These are phyloP conservation scores for Xeromyces bisporus DNA, from an alignment of 495 filamentous ascomycete genomes.

Conservation along the genomic window DNA sequence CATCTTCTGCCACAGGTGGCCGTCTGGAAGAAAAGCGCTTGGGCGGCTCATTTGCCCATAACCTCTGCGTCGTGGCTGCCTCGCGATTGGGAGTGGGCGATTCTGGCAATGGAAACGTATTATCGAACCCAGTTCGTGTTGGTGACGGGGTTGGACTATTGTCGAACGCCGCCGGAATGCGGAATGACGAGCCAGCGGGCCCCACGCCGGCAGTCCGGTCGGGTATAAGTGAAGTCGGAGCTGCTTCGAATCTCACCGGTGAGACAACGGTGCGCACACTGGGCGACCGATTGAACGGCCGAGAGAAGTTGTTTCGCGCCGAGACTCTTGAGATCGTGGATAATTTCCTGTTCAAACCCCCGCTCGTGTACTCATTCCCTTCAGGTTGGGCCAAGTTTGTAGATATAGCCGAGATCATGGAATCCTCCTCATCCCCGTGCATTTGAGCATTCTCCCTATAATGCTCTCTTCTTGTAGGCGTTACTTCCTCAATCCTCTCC, in stretches of 20 bases:
- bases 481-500: constrained; percentile 18
- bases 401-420: constrained; percentile 8
- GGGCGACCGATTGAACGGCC: constrained; percentile 19
- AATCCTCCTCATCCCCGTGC: constrained; percentile 23
- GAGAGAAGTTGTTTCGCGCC: constrained; percentile 20
- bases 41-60: constrained; percentile 17
- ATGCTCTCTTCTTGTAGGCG: constrained; percentile 26
- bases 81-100: constrained; percentile 17
- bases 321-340: constrained; percentile 4
- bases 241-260: constrained; percentile 4
- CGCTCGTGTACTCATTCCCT: neutral
- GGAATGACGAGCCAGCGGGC: neutral
- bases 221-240: neutral
- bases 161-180: no score
- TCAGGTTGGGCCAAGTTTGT: constrained; percentile 2
- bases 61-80: constrained; percentile 6
- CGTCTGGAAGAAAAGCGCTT: constrained; percentile 17
- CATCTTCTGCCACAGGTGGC: constrained; percentile 13
- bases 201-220: neutral
- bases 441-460: constrained; percentile 45
- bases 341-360: constrained; percentile 1
- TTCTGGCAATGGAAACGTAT: constrained; percentile 10
- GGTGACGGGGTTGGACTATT: constrained; percentile 8
- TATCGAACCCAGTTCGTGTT: constrained; percentile 13
- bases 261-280: constrained; percentile 14